A percentile compares a stretch with the other conserved stretches of the same genome.
Evolutionary conservation across 2,329 filamentous ascomycete genomes (phyloP).

Genomic region (Ilyonectria robusta): DNA sequence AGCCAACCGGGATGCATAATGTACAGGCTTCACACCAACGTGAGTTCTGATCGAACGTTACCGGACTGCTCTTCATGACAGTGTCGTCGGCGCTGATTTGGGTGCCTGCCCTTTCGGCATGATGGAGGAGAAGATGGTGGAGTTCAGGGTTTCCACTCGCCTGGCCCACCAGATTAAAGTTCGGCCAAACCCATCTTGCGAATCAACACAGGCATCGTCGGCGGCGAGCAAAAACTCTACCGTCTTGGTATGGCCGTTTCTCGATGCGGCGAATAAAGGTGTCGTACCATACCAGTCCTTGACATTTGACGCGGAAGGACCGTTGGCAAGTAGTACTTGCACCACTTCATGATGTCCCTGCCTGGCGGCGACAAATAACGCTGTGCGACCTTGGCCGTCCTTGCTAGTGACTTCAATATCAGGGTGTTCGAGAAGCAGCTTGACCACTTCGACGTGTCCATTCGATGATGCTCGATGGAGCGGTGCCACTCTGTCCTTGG

Average conservation of each 20-base stretch:
- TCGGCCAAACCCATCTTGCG: slow-evolving; percentile 2
- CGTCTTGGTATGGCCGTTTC: background rate
- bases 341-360: background rate
- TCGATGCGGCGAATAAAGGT: background rate
- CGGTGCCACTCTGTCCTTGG: too few relatives aligned
- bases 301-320: background rate
- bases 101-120: background rate
- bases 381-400: background rate
- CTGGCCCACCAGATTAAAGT: background rate
- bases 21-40: background rate
- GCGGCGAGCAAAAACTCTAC: background rate
- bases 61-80: background rate
- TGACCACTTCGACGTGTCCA: too few relatives aligned
- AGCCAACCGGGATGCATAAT: background rate
- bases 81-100: background rate
- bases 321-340: background rate
- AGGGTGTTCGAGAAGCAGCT: background rate
- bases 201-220: background rate
- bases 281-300: background rate
- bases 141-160: background rate
- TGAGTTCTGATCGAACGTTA: background rate
- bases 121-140: background rate
- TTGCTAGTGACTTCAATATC: background rate
- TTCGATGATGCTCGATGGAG: too few relatives aligned
- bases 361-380: background rate